These are phyloP conservation scores for Paraconiothyrium brasiliense DNA, from an alignment of 2,329 filamentous ascomycete species.

Conservation along the genomic window DNA sequence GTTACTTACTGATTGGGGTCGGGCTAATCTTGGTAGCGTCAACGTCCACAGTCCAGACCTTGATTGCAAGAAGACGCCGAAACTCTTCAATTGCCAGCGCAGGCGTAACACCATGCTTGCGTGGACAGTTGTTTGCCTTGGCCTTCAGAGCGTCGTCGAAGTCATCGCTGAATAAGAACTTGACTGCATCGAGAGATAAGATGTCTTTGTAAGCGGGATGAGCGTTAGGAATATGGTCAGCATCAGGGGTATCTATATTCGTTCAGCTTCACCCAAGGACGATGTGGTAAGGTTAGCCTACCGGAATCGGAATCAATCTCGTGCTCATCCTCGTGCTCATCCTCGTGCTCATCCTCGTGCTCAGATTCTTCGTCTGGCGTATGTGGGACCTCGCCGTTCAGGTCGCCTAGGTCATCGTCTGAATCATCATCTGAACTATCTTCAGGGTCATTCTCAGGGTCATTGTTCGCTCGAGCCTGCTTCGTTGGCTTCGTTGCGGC, in stretches of 20 bases:
- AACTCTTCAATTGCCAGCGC: slow-evolving; percentile 5
- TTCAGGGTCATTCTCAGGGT: background rate
- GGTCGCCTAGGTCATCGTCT: background rate
- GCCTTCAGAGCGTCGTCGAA: background rate
- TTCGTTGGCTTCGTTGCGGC: background rate
- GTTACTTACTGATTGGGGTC: slow-evolving; percentile 8
- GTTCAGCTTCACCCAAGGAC: no score
- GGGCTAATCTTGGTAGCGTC: slow-evolving; percentile 12
- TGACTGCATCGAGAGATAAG: background rate
- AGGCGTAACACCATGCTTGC: background rate
- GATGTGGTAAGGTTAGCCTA: no score
- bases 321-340: background rate
- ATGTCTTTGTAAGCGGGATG: background rate
- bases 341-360: background rate
- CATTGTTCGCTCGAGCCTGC: background rate
- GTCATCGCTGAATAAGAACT: background rate
- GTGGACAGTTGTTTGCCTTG: background rate
- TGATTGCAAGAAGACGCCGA: slow-evolving; percentile 9
- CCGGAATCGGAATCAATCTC: background rate
- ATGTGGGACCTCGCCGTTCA: background rate
- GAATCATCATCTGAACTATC: background rate
- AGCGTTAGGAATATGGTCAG: background rate
- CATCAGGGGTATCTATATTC: background rate
- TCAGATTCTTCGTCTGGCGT: background rate
- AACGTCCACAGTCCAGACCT: slow-evolving; percentile 2